Conservation (phyloP, 2,329 filamentous ascomycete genomes). For the Aureobasidium sp. region DNA sequence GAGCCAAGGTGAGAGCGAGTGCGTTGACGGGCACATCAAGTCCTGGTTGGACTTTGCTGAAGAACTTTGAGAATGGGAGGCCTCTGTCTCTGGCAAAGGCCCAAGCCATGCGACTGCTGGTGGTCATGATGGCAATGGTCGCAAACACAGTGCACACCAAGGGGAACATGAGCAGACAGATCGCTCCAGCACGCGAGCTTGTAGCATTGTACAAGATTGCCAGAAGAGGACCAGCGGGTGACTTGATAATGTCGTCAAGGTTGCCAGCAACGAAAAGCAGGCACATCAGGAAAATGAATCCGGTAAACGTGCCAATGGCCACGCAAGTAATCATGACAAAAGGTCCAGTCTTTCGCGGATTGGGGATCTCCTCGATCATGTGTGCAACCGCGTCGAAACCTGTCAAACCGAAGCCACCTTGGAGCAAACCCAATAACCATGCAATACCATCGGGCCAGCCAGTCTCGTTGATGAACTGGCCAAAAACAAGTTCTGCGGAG, state of each 20-base stretch:
- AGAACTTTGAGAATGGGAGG: conserved; percentile 29
- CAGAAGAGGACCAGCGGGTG: conserved; percentile 28
- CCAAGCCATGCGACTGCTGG: conserved; percentile 32
- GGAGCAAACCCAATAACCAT: conserved; percentile 39
- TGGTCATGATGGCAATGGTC: conserved; percentile 31
- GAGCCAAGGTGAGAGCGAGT: conserved; percentile 26
- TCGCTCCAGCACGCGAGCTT: conserved; percentile 27
- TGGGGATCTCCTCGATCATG: conserved; percentile 38
- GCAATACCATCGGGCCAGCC: conserved; percentile 34
- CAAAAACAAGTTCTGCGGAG: conserved; percentile 58
- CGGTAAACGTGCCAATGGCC: conserved; percentile 29
- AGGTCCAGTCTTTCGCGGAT: conserved; percentile 29
- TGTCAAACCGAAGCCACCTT: conserved; percentile 31
- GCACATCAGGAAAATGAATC: conserved; percentile 31
- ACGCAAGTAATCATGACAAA: conserved; percentile 34
- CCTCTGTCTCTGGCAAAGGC: conserved; percentile 32
- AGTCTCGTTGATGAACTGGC: conserved; percentile 55
- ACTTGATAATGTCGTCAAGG: conserved; percentile 27
- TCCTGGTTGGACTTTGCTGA: conserved; percentile 29
- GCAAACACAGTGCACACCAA: conserved; percentile 31
- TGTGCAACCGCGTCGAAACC: conserved; percentile 49
- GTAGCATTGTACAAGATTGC: conserved; percentile 31
- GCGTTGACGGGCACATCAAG: conserved; percentile 31
- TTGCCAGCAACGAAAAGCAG: conserved; percentile 32
- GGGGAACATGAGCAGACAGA: conserved; percentile 32